These are phyloP conservation scores for Acer yangbiense DNA, from an alignment of 345 rosid genomes.

Conservation along the genomic window DNA sequence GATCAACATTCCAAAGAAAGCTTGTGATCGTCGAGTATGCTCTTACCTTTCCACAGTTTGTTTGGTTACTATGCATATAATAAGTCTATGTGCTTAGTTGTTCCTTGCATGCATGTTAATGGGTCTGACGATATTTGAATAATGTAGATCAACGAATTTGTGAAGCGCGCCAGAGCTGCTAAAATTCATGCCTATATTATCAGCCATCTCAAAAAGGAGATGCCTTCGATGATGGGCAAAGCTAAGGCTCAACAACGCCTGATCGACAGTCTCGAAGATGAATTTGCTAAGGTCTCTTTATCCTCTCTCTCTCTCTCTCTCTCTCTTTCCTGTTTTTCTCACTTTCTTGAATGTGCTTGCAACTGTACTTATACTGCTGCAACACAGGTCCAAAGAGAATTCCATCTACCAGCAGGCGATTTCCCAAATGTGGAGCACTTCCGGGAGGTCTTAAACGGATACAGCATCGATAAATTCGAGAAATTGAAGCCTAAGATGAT, in stretches of 20 bases:
- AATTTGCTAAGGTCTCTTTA: slow-evolving; percentile 70
- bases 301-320: background rate
- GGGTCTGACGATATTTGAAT: no score
- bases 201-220: slow-evolving; percentile 91
- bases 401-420: slow-evolving; percentile 79
- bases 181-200: slow-evolving; percentile 92
- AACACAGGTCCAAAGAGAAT: slow-evolving; percentile 79
- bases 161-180: slow-evolving; percentile 90
- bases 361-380: no score
- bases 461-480: slow-evolving; percentile 81
- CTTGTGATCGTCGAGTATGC: slow-evolving; percentile 84
- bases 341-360: no score
- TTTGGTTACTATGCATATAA: background rate
- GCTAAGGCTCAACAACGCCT: slow-evolving; percentile 84
- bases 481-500: slow-evolving; percentile 86
- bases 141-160: slow-evolving; percentile 86
- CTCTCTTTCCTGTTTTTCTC: no score
- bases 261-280: slow-evolving; percentile 71
- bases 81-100: background rate
- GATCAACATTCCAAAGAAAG: slow-evolving; percentile 81
- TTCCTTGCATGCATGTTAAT: background rate
- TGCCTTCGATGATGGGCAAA: slow-evolving; percentile 98
- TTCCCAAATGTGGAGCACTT: slow-evolving; percentile 84
- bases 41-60: background rate
- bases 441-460: slow-evolving; percentile 64